Conservation (phyloP, 2,329 filamentous ascomycete species). For the Fusarium sp. region DNA sequence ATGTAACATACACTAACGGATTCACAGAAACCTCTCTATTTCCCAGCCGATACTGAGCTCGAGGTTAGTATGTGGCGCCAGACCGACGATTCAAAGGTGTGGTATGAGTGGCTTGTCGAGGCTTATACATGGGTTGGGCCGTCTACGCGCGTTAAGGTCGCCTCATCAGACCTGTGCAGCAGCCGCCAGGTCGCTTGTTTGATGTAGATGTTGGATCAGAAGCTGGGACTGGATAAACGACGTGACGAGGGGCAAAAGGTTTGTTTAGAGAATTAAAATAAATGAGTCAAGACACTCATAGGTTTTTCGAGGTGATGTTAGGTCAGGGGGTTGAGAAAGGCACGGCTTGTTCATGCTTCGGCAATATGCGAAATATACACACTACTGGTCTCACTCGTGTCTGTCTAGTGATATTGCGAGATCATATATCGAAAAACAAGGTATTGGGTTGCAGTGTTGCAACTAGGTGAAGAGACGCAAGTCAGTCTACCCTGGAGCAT, state of each 20-base stretch:
- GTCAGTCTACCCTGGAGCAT: slow-evolving; percentile 58
- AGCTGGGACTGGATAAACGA: slow-evolving; percentile 2
- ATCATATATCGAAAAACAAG: not conserved
- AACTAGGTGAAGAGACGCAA: slow-evolving; percentile 39
- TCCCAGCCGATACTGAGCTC: slow-evolving; percentile 85
- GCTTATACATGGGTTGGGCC: slow-evolving; percentile 75
- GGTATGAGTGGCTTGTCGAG: slow-evolving; percentile 98
- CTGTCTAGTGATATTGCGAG: not conserved
- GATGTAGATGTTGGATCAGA: slow-evolving; percentile 63
- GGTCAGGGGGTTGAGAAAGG: too few species aligned
- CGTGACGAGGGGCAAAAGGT: slow-evolving; percentile 27
- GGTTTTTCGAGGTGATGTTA: not conserved
- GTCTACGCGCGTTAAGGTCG: slow-evolving; percentile 72
- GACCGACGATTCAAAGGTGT: slow-evolving; percentile 94
- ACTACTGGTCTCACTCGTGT: not conserved
- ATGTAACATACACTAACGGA: not conserved
- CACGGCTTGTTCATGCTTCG: not conserved
- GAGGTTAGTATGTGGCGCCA: slow-evolving; percentile 96
- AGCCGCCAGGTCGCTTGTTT: slow-evolving; percentile 76
- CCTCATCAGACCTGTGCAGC: slow-evolving; percentile 73
- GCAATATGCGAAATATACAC: not conserved
- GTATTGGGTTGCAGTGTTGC: not conserved
- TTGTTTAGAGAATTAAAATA: slow-evolving; percentile 14
- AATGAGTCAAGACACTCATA: not conserved
- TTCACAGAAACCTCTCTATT: slow-evolving; percentile 80